phyloP scores from a whole-genome alignment of 2,329 filamentous ascomycete genomes.

The Setomelanomma holmii region DNA sequence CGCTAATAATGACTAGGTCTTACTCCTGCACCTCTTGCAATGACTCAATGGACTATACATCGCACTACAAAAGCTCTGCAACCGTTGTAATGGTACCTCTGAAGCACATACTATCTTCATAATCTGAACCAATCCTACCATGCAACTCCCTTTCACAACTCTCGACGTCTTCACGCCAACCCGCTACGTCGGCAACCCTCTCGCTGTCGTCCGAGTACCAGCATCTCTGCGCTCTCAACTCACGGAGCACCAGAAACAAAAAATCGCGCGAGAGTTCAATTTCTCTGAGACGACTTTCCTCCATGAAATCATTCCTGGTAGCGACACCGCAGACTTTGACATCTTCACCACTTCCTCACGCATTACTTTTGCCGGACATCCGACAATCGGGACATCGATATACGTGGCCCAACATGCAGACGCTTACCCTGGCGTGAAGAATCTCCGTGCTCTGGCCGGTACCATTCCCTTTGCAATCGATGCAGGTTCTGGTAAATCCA shows the following conservation, averaged over 20 bases:
- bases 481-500: conserved; percentile 44
- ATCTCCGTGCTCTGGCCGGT: conserved; percentile 10
- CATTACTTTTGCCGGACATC: conserved; percentile 64
- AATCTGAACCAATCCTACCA: conserved; percentile 11
- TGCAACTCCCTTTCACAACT: conserved; percentile 44
- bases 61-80: too few relatives aligned
- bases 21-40: background rate
- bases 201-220: conserved; percentile 59
- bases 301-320: conserved; percentile 39
- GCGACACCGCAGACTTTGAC: conserved; percentile 47
- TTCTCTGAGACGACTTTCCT: conserved; percentile 63
- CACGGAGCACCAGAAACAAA: conserved; percentile 58
- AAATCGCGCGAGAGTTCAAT: conserved; percentile 63
- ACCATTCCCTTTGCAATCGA: conserved; percentile 21
- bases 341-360: conserved; percentile 61
- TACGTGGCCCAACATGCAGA: conserved; percentile 49
- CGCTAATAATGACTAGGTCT: background rate
- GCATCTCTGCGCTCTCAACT: conserved; percentile 42
- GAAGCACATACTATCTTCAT: too few relatives aligned
- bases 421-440: background rate
- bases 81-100: too few relatives aligned
- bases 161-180: conserved; percentile 57
- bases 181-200: conserved; percentile 58
- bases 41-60: too few relatives aligned
- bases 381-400: conserved; percentile 61